A percentile compares a stretch with the other conserved stretches of the same genome.
Evolutionary conservation across 768 basidiomycete species (phyloP).

Genomic region (Termitomyces sp.): DNA sequence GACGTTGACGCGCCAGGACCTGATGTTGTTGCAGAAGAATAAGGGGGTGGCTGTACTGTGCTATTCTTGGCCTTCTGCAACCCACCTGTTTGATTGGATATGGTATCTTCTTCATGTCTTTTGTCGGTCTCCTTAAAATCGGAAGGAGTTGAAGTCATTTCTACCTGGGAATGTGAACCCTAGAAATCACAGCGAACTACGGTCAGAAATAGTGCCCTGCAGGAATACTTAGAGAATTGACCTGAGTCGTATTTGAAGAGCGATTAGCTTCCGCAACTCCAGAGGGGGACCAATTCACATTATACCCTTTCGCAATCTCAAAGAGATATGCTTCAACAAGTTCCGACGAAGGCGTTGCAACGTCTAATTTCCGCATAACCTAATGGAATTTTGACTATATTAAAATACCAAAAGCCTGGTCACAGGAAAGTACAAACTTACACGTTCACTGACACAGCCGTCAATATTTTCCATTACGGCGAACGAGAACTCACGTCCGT

Average conservation of each 20-base stretch:
- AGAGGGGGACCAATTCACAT: slow-evolving; percentile 54
- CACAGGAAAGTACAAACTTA: slow-evolving; percentile 28
- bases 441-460: slow-evolving; percentile 76
- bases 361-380: slow-evolving; percentile 70
- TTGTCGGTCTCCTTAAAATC: slow-evolving; percentile 22
- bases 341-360: slow-evolving; percentile 62
- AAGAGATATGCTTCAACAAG: slow-evolving; percentile 84
- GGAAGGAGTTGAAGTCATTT: not conserved
- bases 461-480: slow-evolving; percentile 85
- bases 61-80: slow-evolving; percentile 16
- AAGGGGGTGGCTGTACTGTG: slow-evolving; percentile 16
- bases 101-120: slow-evolving; percentile 22
- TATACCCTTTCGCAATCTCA: slow-evolving; percentile 89
- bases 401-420: not conserved
- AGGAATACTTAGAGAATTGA: slow-evolving; percentile 17
- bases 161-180: slow-evolving; percentile 14
- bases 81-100: slow-evolving; percentile 31
- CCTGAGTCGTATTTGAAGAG: slow-evolving; percentile 31
- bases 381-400: slow-evolving; percentile 21
- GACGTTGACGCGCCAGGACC: slow-evolving; percentile 15
- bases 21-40: slow-evolving; percentile 14
- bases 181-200: not conserved
- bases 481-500: slow-evolving; percentile 83
- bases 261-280: slow-evolving; percentile 16
- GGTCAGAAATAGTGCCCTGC: not conserved